These are phyloP conservation scores for Candida labiduridarum DNA, from an alignment of 1,139 yeast genomes.

Conservation along the genomic window DNA sequence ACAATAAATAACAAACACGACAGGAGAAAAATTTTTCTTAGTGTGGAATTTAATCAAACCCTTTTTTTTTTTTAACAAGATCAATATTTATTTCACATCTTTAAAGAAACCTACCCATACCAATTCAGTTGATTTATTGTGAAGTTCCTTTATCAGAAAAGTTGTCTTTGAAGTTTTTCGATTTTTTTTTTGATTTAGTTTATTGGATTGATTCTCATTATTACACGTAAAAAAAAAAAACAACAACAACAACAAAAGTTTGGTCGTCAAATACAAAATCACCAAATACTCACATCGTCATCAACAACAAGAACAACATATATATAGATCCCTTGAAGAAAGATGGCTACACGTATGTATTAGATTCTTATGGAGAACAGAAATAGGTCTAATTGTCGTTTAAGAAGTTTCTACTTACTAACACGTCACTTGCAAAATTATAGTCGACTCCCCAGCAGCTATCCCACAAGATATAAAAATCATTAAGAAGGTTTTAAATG, in stretches of 20 bases:
- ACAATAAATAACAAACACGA: slow-evolving; percentile 1
- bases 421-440: neutral
- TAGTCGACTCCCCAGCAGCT: slow-evolving; percentile 9
- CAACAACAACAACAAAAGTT: too few relatives aligned
- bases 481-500: slow-evolving; percentile 80
- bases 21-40: neutral
- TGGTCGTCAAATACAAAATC: slow-evolving; percentile 4
- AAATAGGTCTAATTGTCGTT: neutral
- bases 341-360: slow-evolving; percentile 14
- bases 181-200: too few relatives aligned
- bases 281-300: neutral
- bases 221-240: slow-evolving; percentile 2
- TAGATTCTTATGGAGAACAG: neutral
- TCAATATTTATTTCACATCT: neutral
- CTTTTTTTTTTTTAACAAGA: neutral
- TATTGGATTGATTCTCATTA: neutral
- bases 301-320: neutral
- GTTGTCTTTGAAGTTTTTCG: neutral
- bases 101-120: neutral
- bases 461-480: slow-evolving; percentile 49
- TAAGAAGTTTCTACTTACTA: slow-evolving; percentile 14
- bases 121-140: neutral
- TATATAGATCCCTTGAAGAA: slow-evolving; percentile 1
- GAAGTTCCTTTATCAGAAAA: too few relatives aligned
- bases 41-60: neutral